Conservation (phyloP, 2,329 filamentous ascomycete genomes). For the Monilinia laxa region DNA sequence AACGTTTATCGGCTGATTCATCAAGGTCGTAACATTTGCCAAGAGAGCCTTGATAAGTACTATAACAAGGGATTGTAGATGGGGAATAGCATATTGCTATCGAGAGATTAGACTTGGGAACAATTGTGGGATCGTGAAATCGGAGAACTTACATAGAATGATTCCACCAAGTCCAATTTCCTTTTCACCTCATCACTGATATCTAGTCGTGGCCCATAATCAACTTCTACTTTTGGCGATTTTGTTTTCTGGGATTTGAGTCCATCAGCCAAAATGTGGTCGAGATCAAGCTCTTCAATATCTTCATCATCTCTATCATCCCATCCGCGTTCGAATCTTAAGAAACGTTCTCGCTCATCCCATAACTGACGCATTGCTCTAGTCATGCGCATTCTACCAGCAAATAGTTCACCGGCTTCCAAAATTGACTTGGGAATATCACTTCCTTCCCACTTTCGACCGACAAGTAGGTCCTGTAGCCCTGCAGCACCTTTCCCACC, state of each 20-base stretch:
- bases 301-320: slow-evolving; percentile 49
- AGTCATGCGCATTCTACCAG: slow-evolving; percentile 85
- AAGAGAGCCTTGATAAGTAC: slow-evolving; percentile 88
- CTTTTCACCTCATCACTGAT: slow-evolving; percentile 57
- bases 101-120: slow-evolving; percentile 39
- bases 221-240: slow-evolving; percentile 43
- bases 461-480: slow-evolving; percentile 75
- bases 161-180: slow-evolving; percentile 71
- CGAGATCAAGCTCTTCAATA: slow-evolving; percentile 45
- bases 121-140: background rate
- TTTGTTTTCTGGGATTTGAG: slow-evolving; percentile 46
- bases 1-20: slow-evolving; percentile 54
- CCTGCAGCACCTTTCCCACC: slow-evolving; percentile 85
- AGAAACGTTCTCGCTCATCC: slow-evolving; percentile 88
- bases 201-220: slow-evolving; percentile 52
- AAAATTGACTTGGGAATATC: slow-evolving; percentile 93
- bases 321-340: slow-evolving; percentile 92
- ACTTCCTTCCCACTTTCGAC: slow-evolving; percentile 86
- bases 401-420: slow-evolving; percentile 91
- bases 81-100: slow-evolving; percentile 72
- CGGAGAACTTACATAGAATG: slow-evolving; percentile 71
- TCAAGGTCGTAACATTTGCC: slow-evolving; percentile 81
- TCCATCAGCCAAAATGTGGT: slow-evolving; percentile 45
- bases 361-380: slow-evolving; percentile 89
- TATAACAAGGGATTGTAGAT: slow-evolving; percentile 89